Evolutionary conservation across 1,284 basidiomycete genomes (phyloP).

Genomic region (Ustilago cynodontis): DNA sequence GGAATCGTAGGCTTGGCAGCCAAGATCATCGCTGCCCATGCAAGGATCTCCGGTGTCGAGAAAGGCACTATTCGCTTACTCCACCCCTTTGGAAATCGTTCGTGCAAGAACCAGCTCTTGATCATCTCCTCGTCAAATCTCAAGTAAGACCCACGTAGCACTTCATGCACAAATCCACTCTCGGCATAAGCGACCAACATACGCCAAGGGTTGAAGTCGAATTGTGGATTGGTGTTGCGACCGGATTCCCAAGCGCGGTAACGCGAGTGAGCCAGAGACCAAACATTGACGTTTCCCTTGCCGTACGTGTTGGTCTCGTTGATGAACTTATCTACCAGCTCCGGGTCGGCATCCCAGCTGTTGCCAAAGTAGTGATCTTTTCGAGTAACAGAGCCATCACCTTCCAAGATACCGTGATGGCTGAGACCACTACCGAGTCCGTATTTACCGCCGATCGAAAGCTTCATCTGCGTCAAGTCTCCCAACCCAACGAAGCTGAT

Average conservation of each 20-base stretch:
- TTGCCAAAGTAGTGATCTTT: conserved; percentile 46
- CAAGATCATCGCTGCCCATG: conserved; percentile 36
- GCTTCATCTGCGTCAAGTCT: conserved; percentile 57
- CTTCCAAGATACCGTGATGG: conserved; percentile 39
- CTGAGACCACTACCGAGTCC: conserved; percentile 30
- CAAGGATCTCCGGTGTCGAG: conserved; percentile 33
- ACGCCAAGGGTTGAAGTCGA: conserved; percentile 48
- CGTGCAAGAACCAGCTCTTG: conserved; percentile 35
- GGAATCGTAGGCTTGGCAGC: conserved; percentile 31
- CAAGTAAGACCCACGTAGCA: conserved; percentile 31
- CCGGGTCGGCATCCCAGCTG: conserved; percentile 32
- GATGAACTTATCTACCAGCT: conserved; percentile 27
- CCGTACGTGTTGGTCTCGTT: conserved; percentile 45
- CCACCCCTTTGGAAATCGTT: conserved; percentile 39
- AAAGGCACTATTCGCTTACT: conserved; percentile 31
- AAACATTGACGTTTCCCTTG: conserved; percentile 26
- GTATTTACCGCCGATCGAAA: conserved; percentile 42
- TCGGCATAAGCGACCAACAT: conserved; percentile 43
- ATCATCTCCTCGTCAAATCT: conserved; percentile 45
- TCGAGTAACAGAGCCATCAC: conserved; percentile 44
- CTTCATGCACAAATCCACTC: conserved; percentile 40
- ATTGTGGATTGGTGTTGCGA: conserved; percentile 25
- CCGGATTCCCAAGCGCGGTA: conserved; percentile 28
- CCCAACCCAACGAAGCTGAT: conserved; percentile 59
- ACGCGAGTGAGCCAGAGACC: conserved; percentile 34